A percentile compares a stretch with the other conserved stretches of the same genome.
Conservation (phyloP, 2,329 filamentous ascomycete genomes). For the Penicillium verrucosum region DNA sequence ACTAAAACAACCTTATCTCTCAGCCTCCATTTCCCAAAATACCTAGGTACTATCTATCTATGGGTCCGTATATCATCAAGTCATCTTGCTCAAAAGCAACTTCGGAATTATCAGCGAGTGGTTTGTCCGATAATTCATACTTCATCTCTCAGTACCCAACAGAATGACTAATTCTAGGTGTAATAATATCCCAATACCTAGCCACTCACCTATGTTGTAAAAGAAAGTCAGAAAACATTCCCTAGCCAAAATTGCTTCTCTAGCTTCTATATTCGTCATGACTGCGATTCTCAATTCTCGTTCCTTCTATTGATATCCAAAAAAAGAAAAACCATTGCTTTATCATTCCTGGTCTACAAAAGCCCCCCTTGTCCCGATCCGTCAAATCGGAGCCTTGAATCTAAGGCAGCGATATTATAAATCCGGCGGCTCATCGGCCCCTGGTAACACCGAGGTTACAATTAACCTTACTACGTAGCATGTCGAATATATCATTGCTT, state of each 20-base stretch:
- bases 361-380: neutral
- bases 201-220: too few relatives aligned
- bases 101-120: neutral
- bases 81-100: neutral
- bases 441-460: conserved; percentile 5
- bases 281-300: neutral
- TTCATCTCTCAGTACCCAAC: neutral
- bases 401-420: neutral
- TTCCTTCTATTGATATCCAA: neutral
- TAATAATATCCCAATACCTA: too few relatives aligned
- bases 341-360: neutral
- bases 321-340: neutral
- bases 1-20: neutral
- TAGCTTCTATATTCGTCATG: neutral
- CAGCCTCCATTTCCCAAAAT: neutral
- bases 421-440: neutral
- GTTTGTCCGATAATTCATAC: neutral
- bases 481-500: conserved; percentile 2
- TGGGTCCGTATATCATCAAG: neutral
- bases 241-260: too few relatives aligned
- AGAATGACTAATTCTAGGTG: neutral
- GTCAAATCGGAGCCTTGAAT: neutral
- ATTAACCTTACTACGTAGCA: neutral
- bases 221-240: too few relatives aligned
- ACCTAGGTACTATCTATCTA: too few relatives aligned